Conservation (phyloP, 2,329 filamentous ascomycete genomes). For the Paecilomyces niveus region DNA sequence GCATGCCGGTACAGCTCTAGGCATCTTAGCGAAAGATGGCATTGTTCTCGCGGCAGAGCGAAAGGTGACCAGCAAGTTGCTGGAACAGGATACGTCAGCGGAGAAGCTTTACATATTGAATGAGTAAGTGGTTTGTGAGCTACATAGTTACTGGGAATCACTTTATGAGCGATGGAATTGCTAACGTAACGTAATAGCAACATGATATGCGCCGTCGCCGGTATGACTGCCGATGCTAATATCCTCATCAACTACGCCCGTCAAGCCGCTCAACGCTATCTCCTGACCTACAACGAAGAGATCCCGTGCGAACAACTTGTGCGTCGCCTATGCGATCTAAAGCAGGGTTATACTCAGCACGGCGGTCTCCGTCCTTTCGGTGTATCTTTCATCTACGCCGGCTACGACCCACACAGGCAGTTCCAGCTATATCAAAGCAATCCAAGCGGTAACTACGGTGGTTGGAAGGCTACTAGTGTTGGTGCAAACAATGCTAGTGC, state of each 20-base stretch:
- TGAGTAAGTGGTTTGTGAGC: slow-evolving; percentile 56
- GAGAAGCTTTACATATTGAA: slow-evolving; percentile 99
- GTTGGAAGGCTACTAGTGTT: slow-evolving; percentile 97
- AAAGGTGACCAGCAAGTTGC: slow-evolving; percentile 97
- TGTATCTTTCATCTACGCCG: slow-evolving; percentile 98
- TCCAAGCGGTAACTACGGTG: slow-evolving; percentile 96
- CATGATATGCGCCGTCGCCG: slow-evolving; percentile 99
- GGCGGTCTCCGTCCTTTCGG: slow-evolving; percentile 96
- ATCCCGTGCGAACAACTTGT: slow-evolving; percentile 99
- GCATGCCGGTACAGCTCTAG: slow-evolving; percentile 92
- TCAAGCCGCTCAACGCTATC: slow-evolving; percentile 92
- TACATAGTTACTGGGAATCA: not conserved
- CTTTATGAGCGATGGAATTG: not conserved
- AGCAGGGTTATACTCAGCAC: slow-evolving; percentile 98
- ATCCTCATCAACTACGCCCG: slow-evolving; percentile 99
- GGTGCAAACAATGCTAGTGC: slow-evolving; percentile 98
- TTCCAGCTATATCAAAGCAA: slow-evolving; percentile 99
- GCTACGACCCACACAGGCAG: slow-evolving; percentile 89
- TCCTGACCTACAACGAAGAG: slow-evolving; percentile 99
- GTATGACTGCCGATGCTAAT: slow-evolving; percentile 99
- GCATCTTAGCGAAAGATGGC: slow-evolving; percentile 94
- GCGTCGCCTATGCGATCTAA: slow-evolving; percentile 90
- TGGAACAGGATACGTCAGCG: slow-evolving; percentile 98
- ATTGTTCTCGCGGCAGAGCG: slow-evolving; percentile 97
- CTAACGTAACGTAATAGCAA: slow-evolving; percentile 54